Conservation (phyloP, 2,329 filamentous ascomycete genomes). For the Aspergillus spinulosporus region DNA sequence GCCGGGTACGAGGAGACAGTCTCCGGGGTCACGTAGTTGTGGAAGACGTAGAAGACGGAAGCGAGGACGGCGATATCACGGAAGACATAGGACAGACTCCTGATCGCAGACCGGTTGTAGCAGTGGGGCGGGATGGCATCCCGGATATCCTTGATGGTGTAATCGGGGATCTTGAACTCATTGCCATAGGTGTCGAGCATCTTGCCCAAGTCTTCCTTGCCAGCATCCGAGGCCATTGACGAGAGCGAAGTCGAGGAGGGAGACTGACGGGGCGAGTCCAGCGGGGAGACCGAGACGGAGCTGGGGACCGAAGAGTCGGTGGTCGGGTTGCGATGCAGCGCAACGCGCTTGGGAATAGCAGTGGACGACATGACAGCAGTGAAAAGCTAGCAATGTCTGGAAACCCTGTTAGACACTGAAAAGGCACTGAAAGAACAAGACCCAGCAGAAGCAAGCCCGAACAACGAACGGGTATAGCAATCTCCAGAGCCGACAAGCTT, state of each 20-base stretch:
- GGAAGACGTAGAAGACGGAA: conserved; percentile 79
- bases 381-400: conserved; percentile 1
- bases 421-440: not conserved
- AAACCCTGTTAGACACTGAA: not conserved
- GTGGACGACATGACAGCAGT: conserved; percentile 51
- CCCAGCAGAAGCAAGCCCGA: not conserved
- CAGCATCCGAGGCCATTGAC: conserved; percentile 73
- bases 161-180: conserved; percentile 89
- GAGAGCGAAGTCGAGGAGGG: conserved; percentile 88
- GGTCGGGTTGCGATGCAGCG: conserved; percentile 55
- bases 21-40: conserved; percentile 87
- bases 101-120: conserved; percentile 79
- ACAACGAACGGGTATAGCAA: not conserved
- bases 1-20: conserved; percentile 68
- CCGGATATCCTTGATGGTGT: conserved; percentile 95
- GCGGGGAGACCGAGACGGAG: conserved; percentile 57
- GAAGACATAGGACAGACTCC: conserved; percentile 77
- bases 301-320: conserved; percentile 57
- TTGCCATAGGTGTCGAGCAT: conserved; percentile 93
- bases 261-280: conserved; percentile 63
- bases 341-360: conserved; percentile 46
- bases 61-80: conserved; percentile 74
- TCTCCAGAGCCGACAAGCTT: not conserved
- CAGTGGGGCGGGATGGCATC: conserved; percentile 98
- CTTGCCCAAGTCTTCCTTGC: conserved; percentile 56